Evolutionary conservation across 306 rosid species (phyloP), one percentile per base, ranked within the genome.

Genomic region (Boehmeria nivea): DNA sequence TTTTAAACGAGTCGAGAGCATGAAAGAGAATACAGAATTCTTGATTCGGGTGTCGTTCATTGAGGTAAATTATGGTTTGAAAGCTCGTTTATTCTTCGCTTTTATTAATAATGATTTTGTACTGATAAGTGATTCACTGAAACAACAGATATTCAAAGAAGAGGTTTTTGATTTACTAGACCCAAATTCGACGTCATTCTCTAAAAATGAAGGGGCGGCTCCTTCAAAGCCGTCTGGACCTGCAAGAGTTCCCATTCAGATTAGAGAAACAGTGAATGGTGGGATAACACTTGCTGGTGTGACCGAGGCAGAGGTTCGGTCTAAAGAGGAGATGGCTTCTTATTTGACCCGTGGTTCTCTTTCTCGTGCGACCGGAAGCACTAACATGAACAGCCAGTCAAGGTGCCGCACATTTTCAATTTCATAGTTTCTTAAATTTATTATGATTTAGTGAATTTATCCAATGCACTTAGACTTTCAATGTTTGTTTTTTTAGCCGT

Each of bases 251-350:
- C 95, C 97, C 20, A 89, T 89, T 13, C 97, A 89, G 63, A 89
- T 89, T 31, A 77, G 97, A 66, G 97, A 89, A 73, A 83, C 89
- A 7, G 61, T 70, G 39, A 79, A 68, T 51, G 97, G 97, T 60
- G 97, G 95, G 58, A 89, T 89, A 71, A 86, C 97, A 36, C 87
- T 86, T 43, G 83, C 93, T 43, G 97, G 97, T 38, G 95, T 85
- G 63, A 81, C 89, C 0, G 97, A 89, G 70, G 81, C 87, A 0
- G 94, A 83, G 63, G 86, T 83, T 51, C 83, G 77, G 46, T 76
- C 95, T 10, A 83, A 76, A 52, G 95, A 83, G 75, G 95, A 89
- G 65, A 89, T 89, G 94, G 74, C 87, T 25, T 81, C 84, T 0
- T 61, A 83, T 79, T 78, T 89, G 45, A 57, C 82, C 20, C 81